phyloP scores from a whole-genome alignment of 108 stramenopile species.

The Pseudonitzschia pungens region DNA sequence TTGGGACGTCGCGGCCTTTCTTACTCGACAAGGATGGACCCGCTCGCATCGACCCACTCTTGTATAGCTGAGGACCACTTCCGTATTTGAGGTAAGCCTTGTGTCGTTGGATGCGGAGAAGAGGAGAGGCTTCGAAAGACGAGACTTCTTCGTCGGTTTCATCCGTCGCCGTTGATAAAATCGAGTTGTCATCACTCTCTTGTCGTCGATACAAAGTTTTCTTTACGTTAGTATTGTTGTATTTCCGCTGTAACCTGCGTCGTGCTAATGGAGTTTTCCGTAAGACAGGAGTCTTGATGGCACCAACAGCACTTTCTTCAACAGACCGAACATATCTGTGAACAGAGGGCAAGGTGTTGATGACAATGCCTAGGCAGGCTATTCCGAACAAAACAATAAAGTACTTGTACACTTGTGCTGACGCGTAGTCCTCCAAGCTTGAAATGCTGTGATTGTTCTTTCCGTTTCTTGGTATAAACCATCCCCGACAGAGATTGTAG shows the following conservation, averaged over 20 bases:
- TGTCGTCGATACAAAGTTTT: constrained; percentile 25
- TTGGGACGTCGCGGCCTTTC: constrained; percentile 1
- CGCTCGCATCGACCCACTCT: constrained; percentile 63
- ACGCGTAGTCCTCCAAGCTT: constrained; percentile 61
- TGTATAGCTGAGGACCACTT: constrained; percentile 57
- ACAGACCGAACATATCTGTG: constrained; percentile 53
- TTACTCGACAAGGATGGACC: constrained; percentile 42
- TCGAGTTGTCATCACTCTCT: constrained; percentile 29
- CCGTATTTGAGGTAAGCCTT: constrained; percentile 68
- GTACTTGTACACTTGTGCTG: constrained; percentile 69
- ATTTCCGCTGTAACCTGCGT: not conserved
- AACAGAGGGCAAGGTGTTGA: constrained; percentile 67
- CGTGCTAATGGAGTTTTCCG: constrained; percentile 10
- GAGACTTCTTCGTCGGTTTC: constrained; percentile 27
- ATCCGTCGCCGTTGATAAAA: constrained; percentile 3
- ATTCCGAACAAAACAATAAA: constrained; percentile 70
- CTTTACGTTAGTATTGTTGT: constrained; percentile 5
- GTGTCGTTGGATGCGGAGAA: constrained; percentile 55
- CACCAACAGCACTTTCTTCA: constrained; percentile 63
- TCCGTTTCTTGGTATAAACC: constrained; percentile 52
- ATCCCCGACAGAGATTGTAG: constrained; percentile 58
- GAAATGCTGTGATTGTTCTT: constrained; percentile 53
- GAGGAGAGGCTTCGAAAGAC: constrained; percentile 50
- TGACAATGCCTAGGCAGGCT: constrained; percentile 60
- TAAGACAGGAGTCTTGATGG: constrained; percentile 59